A percentile compares a stretch with the other conserved stretches of the same genome.
These are phyloP conservation scores for Colletotrichum sp. DNA, from an alignment of 2,329 filamentous ascomycete species.

Conservation along the genomic window DNA sequence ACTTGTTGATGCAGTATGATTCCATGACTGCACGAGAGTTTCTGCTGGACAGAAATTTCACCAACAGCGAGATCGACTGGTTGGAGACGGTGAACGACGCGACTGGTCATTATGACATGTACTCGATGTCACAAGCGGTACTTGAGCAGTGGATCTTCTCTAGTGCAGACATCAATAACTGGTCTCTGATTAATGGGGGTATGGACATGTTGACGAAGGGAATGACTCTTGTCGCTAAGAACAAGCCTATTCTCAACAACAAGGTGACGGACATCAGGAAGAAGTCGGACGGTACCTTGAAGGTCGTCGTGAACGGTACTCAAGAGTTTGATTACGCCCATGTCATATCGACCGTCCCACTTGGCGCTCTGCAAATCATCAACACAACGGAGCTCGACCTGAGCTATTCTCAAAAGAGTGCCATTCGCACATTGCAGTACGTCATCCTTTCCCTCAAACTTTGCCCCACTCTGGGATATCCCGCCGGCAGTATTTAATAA, in stretches of 20 bases:
- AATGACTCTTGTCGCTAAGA: slow-evolving; percentile 29
- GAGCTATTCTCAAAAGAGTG: slow-evolving; percentile 30
- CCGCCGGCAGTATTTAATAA: background rate
- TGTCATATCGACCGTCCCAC: slow-evolving; percentile 29
- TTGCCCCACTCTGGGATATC: background rate
- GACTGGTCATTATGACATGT: slow-evolving; percentile 28
- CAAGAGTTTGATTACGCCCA: slow-evolving; percentile 23
- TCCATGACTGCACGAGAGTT: slow-evolving; percentile 23
- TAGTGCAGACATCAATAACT: slow-evolving; percentile 23
- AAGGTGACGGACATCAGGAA: slow-evolving; percentile 27
- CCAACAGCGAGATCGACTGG: slow-evolving; percentile 34
- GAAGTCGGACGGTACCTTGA: slow-evolving; percentile 19
- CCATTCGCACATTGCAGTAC: slow-evolving; percentile 32
- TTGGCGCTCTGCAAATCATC: slow-evolving; percentile 29
- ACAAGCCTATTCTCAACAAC: slow-evolving; percentile 23
- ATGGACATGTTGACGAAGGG: slow-evolving; percentile 30
- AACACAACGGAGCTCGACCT: slow-evolving; percentile 30
- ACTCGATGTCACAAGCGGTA: slow-evolving; percentile 25
- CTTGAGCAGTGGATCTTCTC: slow-evolving; percentile 30
- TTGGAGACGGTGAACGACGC: slow-evolving; percentile 29
- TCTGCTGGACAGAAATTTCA: slow-evolving; percentile 29
- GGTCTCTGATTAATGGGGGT: slow-evolving; percentile 37
- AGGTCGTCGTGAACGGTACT: slow-evolving; percentile 25
- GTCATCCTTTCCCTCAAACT: background rate
- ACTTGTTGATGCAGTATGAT: slow-evolving; percentile 27